Evolutionary conservation across 2,329 filamentous ascomycete genomes (phyloP).

Genomic region (Colletotrichum falcatum): DNA sequence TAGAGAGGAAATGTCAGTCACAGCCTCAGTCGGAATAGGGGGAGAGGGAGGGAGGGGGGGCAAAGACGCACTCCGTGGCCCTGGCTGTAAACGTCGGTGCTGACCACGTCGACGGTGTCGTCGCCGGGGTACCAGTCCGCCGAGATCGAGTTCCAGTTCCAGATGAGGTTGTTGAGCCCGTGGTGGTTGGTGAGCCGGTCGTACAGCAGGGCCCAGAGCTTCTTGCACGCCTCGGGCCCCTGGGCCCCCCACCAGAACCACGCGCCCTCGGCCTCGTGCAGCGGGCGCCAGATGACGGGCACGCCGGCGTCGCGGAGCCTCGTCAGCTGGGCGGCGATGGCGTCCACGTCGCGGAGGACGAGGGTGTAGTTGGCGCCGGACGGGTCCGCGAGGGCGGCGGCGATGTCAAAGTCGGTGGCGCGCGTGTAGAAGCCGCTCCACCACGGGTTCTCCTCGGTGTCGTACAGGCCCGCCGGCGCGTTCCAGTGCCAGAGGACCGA

Average conservation of each 20-base stretch:
- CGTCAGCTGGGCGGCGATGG: conserved; percentile 58
- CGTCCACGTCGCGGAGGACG: conserved; percentile 60
- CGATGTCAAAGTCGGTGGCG: conserved; percentile 62
- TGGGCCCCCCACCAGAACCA: conserved; percentile 68
- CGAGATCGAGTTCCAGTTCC: conserved; percentile 62
- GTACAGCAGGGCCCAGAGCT: conserved; percentile 58
- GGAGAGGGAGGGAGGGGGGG: too few species aligned
- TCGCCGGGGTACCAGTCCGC: conserved; percentile 61
- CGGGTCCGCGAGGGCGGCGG: conserved; percentile 54
- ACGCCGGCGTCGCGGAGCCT: conserved; percentile 57
- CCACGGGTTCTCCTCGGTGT: conserved; percentile 59
- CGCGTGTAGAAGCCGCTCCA: conserved; percentile 62
- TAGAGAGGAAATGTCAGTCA: conserved; percentile 37
- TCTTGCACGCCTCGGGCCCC: conserved; percentile 58
- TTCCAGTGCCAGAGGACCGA: conserved; percentile 64
- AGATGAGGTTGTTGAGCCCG: conserved; percentile 60
- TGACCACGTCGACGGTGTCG: conserved; percentile 59
- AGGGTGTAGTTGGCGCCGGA: conserved; percentile 60
- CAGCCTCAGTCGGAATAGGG: too few species aligned
- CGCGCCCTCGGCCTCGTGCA: conserved; percentile 62
- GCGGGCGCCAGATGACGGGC: conserved; percentile 59
- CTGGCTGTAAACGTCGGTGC: conserved; percentile 59
- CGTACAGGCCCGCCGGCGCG: conserved; percentile 59
- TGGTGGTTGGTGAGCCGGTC: conserved; percentile 59
- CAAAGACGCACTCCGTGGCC: conserved; percentile 55